Evolutionary conservation across 2,329 filamentous ascomycete species (phyloP), one percentile per base, ranked within the genome.

Genomic region (Colletotrichum destructivum): DNA sequence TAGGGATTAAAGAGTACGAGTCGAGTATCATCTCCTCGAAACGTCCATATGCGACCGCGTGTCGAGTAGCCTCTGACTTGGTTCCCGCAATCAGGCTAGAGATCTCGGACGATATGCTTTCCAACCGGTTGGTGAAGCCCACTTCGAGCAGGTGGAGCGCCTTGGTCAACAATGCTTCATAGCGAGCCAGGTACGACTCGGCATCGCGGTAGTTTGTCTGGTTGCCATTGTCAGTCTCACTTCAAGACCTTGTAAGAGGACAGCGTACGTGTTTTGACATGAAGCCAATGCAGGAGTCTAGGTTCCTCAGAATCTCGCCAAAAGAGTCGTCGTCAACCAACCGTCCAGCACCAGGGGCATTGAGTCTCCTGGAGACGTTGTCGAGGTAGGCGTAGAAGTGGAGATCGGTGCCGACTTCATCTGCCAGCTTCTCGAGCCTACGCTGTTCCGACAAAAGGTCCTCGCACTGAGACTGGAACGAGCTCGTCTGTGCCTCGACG

Each of bases 371-470:
- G 0, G 95, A 98, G 72, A 96, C 95, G 57, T 92, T 95, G 74
- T 99, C 96, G 7, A 99, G 88, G 79, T 98, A 98, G 23, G 93
- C 90, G 81, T 99, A 99, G 82, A 97, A 98, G 78, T 95, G 92
- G n/a, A 98, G 85, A 76, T 98, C 97, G 31, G 94, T 93, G 35
- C 94, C 92, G 68, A 99, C 92, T 70, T 95, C 92, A 75, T 97
- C 90, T 3, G 95, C 94, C 52, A 99, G 88, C 75, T 88, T 89
- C 73, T 94, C 91, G 51, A 98, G 87, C 31, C 93, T 90, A 76
- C 88, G 90, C 82, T 98, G 95, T 77, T 98, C 95, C 1, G 89
- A 86, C 40, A 98, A 84, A 2, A 99, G 87, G 68, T 94, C 93
- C 79, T 98, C 94, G 82, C 96, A 99, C 81, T 97, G 95, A 57